Conservation (phyloP, 2,329 filamentous ascomycete genomes). For the Ambrosiella xylebori region DNA sequence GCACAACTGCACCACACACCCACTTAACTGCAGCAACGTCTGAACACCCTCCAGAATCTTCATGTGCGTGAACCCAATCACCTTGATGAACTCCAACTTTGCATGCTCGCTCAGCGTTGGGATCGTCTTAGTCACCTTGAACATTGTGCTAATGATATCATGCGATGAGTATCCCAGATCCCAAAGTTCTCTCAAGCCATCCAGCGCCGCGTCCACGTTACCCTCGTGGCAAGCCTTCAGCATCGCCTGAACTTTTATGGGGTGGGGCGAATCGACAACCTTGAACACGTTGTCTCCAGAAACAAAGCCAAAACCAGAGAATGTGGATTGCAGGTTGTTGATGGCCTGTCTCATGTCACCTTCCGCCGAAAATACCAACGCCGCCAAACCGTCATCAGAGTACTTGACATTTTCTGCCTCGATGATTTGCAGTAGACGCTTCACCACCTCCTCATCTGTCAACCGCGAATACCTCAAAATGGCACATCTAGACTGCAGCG, state of each 20-base stretch:
- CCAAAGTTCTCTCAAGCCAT: constrained; percentile 81
- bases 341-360: constrained; percentile 98
- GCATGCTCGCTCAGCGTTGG: constrained; percentile 82
- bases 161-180: constrained; percentile 92
- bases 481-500: constrained; percentile 89
- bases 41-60: constrained; percentile 96
- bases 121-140: constrained; percentile 92
- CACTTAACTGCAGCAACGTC: constrained; percentile 82
- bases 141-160: constrained; percentile 98
- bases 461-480: constrained; percentile 87
- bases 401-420: constrained; percentile 81
- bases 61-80: constrained; percentile 99
- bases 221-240: constrained; percentile 92
- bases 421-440: constrained; percentile 79
- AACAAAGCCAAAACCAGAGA: constrained; percentile 90
- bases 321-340: constrained; percentile 91
- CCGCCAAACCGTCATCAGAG: constrained; percentile 83
- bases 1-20: constrained; percentile 77
- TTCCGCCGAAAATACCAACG: constrained; percentile 92
- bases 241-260: constrained; percentile 97
- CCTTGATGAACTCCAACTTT: constrained; percentile 93
- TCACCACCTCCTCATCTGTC: constrained; percentile 83
- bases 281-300: constrained; percentile 95
- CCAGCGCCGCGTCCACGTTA: constrained; percentile 73
- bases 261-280: constrained; percentile 91